Percentiles rank a stretch among this genome's conserved stretches.
phyloP scores from a whole-genome alignment of 495 filamentous ascomycete genomes.

The Lentithecium fluviatile region DNA sequence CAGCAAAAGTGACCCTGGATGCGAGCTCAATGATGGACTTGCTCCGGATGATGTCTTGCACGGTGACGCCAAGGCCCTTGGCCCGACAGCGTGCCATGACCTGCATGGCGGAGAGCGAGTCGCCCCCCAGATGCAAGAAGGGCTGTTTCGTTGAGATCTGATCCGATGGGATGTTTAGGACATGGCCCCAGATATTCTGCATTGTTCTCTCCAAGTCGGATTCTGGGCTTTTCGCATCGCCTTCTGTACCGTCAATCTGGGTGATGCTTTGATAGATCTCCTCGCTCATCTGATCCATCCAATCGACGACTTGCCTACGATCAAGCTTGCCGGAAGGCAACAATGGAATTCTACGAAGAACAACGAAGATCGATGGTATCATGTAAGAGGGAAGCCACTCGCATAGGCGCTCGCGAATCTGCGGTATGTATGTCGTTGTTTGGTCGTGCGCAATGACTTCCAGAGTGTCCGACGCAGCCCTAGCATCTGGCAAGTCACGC shows the following conservation, averaged over 20 bases:
- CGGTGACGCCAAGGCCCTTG: conserved; percentile 21
- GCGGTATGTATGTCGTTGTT: too few species aligned
- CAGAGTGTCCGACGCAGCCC: too few species aligned
- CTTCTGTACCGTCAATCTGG: too few species aligned
- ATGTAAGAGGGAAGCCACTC: conserved; percentile 27
- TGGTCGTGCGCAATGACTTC: too few species aligned
- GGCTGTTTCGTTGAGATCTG: conserved; percentile 14
- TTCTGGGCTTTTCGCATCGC: too few species aligned
- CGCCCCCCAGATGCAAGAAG: conserved; percentile 29
- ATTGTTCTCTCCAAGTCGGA: too few species aligned
- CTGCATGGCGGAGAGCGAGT: conserved; percentile 32
- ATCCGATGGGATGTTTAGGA: conserved; percentile 15
- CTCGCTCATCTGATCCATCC: too few species aligned
- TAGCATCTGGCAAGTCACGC: too few species aligned
- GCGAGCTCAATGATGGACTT: conserved; percentile 33
- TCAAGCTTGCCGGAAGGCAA: conserved; percentile 23
- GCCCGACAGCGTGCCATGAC: conserved; percentile 28
- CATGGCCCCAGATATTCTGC: not conserved
- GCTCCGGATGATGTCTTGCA: conserved; percentile 31
- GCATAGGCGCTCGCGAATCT: not conserved
- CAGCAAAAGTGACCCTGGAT: conserved; percentile 10
- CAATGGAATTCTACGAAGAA: conserved; percentile 20
- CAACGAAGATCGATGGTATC: conserved; percentile 30
- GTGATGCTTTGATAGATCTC: too few species aligned
- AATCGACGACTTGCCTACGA: conserved; percentile 3